Evolutionary conservation across 1,284 basidiomycete genomes (phyloP), one percentile per base, ranked within the genome.

Genomic region (Ganoderma meredithae): DNA sequence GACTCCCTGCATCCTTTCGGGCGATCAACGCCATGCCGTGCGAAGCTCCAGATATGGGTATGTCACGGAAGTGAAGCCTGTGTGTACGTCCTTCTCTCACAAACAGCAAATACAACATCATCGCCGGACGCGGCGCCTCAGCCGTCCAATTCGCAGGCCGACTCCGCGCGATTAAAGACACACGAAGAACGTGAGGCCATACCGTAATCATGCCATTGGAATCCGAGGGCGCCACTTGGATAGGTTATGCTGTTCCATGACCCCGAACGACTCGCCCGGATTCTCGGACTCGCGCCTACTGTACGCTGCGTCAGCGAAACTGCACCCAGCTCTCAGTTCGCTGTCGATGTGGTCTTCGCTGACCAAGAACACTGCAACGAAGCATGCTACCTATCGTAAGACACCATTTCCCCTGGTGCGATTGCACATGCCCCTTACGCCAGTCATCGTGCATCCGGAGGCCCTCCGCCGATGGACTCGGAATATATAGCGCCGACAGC

Each of bases 21-120:
- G 22, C 58, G 36, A 60, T 40, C 58, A 60, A 41, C 39, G n/a
- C 27, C 53, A 43, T 56, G 53, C 53, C 53, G 65, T 59, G 41
- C 52, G 52, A 55, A 17, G 60, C 31, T 49, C 53, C 60, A 27
- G 27, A 62, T 55, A 52, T 60, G 52, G 31, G 15, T 49, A 55
- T 60, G 49, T 44, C 63, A 59, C 65, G 65, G 65, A 66, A 66
- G 53, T 66, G 53, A 62, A 59, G 61, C 43, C 33, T 55, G 65
- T 62, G 65, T 31, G 65, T 66, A 58, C 25, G 25, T 13, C 44
- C 17, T 52, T n/a, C 36, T n/a, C 33, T 25, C 52, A 49, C 19
- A 60, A 62, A 62, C 49, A 47, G 61, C 36, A 47, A 41, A 40
- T 22, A 15, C 25, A 40, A 25, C 39, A 19, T 39, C 58, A 17